A percentile compares a stretch with the other conserved stretches of the same genome.
Conservation (phyloP, 2,329 filamentous ascomycete genomes). For the Sphaerulina musiva region DNA sequence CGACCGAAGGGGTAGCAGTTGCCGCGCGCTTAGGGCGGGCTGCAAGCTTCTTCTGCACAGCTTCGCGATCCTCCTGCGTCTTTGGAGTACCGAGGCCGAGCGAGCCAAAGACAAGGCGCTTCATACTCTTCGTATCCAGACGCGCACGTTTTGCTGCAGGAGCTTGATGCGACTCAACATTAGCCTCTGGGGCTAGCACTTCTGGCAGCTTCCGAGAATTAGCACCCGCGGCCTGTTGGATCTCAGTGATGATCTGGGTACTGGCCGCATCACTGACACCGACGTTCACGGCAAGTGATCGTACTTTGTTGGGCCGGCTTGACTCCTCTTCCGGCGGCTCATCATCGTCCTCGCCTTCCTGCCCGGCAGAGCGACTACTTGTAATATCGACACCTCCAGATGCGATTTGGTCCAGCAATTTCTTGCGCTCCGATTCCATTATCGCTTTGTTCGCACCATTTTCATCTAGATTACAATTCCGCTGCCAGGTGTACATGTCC, state of each 20-base stretch:
- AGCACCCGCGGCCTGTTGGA: slow-evolving; percentile 18
- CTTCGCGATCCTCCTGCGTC: slow-evolving; percentile 60
- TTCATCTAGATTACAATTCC: slow-evolving; percentile 7
- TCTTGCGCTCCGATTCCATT: slow-evolving; percentile 13
- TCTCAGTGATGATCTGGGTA: slow-evolving; percentile 8
- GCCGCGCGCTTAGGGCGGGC: slow-evolving; percentile 12
- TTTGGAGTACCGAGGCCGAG: slow-evolving; percentile 64
- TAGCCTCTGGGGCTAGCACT: not conserved
- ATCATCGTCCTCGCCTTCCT: slow-evolving; percentile 2
- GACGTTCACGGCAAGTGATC: not conserved
- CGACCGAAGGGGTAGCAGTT: slow-evolving; percentile 26
- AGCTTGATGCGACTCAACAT: slow-evolving; percentile 1
- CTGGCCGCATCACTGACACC: not conserved
- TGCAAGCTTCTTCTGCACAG: slow-evolving; percentile 51
- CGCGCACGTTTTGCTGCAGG: slow-evolving; percentile 34
- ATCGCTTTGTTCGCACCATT: not conserved
- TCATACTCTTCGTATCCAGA: slow-evolving; percentile 56
- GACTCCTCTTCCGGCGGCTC: slow-evolving; percentile 8
- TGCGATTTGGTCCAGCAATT: slow-evolving; percentile 15
- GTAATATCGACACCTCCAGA: slow-evolving; percentile 14
- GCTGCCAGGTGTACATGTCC: slow-evolving; percentile 38
- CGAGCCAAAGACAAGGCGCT: slow-evolving; percentile 64
- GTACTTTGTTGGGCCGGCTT: not conserved
- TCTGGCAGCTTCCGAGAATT: not conserved
- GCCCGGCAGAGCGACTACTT: not conserved